Conservation (phyloP, 2,329 filamentous ascomycete species). For the Trichothecium roseum region DNA sequence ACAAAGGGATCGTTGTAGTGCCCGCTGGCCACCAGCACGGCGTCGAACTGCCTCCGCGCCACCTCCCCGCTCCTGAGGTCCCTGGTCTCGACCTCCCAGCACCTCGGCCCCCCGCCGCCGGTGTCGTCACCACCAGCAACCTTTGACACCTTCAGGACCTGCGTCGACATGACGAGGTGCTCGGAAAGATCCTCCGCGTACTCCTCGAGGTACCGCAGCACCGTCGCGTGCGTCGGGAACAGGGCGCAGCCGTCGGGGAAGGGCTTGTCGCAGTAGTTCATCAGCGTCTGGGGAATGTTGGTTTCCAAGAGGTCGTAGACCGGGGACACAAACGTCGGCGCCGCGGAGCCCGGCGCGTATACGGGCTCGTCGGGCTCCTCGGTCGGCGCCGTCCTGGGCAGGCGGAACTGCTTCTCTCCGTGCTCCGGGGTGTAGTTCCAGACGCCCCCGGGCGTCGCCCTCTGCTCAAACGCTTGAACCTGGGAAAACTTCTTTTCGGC, state of each 20-base stretch:
- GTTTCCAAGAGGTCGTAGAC: constrained; percentile 64
- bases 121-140: too few species aligned
- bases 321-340: constrained; percentile 53
- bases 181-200: constrained; percentile 51
- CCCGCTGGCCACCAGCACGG: constrained; percentile 51
- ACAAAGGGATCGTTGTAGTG: constrained; percentile 53
- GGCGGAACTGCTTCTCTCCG: constrained; percentile 14
- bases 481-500: constrained; percentile 52
- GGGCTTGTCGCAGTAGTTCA: constrained; percentile 55
- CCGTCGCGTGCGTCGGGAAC: constrained; percentile 55
- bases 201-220: constrained; percentile 53
- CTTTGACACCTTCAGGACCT: constrained; percentile 39
- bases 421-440: constrained; percentile 51
- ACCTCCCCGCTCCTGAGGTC: constrained; percentile 16
- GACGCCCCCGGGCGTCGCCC: constrained; percentile 52
- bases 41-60: constrained; percentile 38
- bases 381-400: constrained; percentile 19
- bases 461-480: constrained; percentile 63
- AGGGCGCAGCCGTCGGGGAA: constrained; percentile 50
- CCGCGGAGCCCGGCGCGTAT: constrained; percentile 11
- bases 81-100: constrained; percentile 33
- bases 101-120: constrained; percentile 17
- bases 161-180: constrained; percentile 49
- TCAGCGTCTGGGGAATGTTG: constrained; percentile 63
- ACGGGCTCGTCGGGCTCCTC: constrained; percentile 31